These are phyloP conservation scores for Cucurbita pepo DNA, from an alignment of 306 rosid genomes.

Conservation along the genomic window DNA sequence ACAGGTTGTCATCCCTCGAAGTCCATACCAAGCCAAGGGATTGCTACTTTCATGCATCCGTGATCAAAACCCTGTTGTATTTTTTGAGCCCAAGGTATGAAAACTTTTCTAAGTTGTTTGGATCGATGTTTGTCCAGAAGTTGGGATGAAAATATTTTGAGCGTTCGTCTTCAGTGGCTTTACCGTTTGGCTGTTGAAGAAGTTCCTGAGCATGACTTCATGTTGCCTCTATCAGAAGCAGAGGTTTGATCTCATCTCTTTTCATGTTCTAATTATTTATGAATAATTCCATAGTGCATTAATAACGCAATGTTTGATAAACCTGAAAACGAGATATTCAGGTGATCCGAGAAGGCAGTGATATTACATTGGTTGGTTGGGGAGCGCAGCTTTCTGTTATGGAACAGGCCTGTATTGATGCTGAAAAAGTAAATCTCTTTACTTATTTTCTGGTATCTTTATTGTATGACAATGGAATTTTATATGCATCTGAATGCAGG, in stretches of 20 bases:
- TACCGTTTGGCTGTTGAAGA: conserved; percentile 95
- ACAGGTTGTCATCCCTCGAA: conserved; percentile 90
- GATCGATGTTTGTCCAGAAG: neutral
- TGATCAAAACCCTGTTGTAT: conserved; percentile 84
- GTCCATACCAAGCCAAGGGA: conserved; percentile 87
- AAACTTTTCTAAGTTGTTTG: neutral
- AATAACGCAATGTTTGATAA: neutral
- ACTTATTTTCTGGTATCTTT: neutral
- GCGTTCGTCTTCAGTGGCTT: conserved; percentile 53
- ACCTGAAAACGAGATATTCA: conserved; percentile 16
- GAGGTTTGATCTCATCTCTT: conserved; percentile 33
- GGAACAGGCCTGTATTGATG: conserved; percentile 93
- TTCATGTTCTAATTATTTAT: neutral
- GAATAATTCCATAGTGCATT: neutral
- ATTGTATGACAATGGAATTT: neutral
- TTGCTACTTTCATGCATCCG: conserved; percentile 72
- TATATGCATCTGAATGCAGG: neutral
- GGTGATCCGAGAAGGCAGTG: conserved; percentile 69
- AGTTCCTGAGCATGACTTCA: conserved; percentile 78
- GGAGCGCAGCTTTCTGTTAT: conserved; percentile 81
- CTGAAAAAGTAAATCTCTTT: conserved; percentile 47
- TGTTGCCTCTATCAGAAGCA: conserved; percentile 84
- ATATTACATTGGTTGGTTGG: conserved; percentile 96
- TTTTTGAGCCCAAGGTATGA: conserved; percentile 86
- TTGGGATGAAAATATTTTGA: neutral